phyloP scores from a whole-genome alignment of 1,284 basidiomycete species.

The Chiua sp. region DNA sequence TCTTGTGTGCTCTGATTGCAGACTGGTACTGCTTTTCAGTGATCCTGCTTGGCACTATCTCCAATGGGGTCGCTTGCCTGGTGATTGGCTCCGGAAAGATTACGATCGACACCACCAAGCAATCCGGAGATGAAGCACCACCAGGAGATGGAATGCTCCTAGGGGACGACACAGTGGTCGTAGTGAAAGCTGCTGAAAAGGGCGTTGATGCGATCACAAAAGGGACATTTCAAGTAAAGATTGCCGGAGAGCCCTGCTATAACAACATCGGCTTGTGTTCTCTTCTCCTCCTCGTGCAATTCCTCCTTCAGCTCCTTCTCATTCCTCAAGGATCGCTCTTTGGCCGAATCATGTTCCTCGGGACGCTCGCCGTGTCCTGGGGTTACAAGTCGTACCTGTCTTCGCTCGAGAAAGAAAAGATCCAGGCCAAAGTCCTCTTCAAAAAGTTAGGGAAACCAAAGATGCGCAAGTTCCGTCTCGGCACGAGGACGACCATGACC shows the following conservation, averaged over 20 bases:
- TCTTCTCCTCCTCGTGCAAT: conserved; percentile 35
- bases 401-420: conserved; percentile 37
- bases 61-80: conserved; percentile 32
- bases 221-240: conserved; percentile 27
- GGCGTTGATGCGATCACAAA: conserved; percentile 35
- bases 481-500: conserved; percentile 31
- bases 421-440: conserved; percentile 32
- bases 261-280: conserved; percentile 31
- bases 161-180: conserved; percentile 21
- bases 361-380: conserved; percentile 36
- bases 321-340: conserved; percentile 30
- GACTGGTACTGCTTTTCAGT: conserved; percentile 37
- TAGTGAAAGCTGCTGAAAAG: conserved; percentile 33
- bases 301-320: conserved; percentile 36
- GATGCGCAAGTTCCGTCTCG: conserved; percentile 30
- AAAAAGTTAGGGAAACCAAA: conserved; percentile 18
- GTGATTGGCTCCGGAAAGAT: conserved; percentile 36
- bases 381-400: conserved; percentile 38
- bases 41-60: conserved; percentile 38
- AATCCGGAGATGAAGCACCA: conserved; percentile 27
- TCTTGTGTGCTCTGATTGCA: conserved; percentile 23
- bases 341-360: conserved; percentile 39
- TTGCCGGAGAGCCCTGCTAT: conserved; percentile 22
- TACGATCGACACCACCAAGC: conserved; percentile 9
- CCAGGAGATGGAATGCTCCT: conserved; percentile 33